These are phyloP conservation scores for Sporothrix brunneoviolacea DNA, from an alignment of 2,329 filamentous ascomycete species.

Conservation along the genomic window DNA sequence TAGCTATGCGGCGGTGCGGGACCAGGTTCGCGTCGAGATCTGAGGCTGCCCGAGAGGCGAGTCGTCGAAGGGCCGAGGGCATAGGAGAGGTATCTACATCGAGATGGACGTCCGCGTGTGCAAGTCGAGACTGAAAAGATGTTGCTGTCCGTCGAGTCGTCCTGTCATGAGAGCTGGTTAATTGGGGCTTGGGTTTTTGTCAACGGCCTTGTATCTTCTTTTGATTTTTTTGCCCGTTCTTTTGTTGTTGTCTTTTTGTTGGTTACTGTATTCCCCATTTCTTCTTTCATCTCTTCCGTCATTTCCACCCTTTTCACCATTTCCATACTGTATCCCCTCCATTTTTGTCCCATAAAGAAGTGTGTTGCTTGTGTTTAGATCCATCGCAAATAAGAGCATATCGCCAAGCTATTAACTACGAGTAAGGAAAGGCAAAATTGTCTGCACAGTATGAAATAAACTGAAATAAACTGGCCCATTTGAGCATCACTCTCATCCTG, in stretches of 20 bases:
- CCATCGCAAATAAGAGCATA: not conserved
- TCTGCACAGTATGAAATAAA: not conserved
- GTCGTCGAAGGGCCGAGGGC: too few species aligned
- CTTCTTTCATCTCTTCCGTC: not conserved
- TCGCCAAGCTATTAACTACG: not conserved
- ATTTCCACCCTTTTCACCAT: too few species aligned
- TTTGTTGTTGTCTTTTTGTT: not conserved
- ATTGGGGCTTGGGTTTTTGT: not conserved
- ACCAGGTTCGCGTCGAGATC: conserved; percentile 24
- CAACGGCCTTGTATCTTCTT: not conserved
- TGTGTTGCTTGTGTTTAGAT: too few species aligned
- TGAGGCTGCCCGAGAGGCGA: not conserved
- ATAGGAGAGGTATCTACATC: too few species aligned
- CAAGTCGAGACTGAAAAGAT: too few species aligned
- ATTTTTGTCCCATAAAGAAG: too few species aligned
- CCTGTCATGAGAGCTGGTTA: not conserved
- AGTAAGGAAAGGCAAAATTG: not conserved
- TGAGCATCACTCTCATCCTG: too few species aligned
- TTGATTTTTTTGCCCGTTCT: not conserved
- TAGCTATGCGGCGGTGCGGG: conserved; percentile 29
- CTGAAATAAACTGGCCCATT: too few species aligned
- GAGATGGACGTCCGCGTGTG: too few species aligned
- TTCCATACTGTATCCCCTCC: too few species aligned
- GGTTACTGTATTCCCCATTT: not conserved
- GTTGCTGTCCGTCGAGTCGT: not conserved